Evolutionary conservation across 139 green algal genomes (phyloP).

Genomic region (Tetradesmus obliquus): DNA sequence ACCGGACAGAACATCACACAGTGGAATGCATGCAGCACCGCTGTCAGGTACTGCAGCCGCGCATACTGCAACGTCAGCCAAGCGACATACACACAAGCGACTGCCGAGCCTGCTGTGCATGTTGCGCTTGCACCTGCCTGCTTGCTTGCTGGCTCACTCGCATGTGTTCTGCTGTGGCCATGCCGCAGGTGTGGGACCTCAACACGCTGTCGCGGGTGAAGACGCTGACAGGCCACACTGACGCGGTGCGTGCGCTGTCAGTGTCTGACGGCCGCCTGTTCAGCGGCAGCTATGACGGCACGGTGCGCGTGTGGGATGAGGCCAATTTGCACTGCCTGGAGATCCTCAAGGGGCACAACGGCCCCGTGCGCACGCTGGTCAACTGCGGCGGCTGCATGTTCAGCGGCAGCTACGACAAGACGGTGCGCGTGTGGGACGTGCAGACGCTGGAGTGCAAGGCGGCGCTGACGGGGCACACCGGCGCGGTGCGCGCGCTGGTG

Average conservation of each 20-base stretch:
- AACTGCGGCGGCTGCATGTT: conserved; percentile 82
- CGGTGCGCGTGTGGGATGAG: conserved; percentile 87
- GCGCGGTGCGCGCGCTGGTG: conserved; percentile 87
- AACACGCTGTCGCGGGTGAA: conserved; percentile 76
- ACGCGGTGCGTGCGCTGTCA: conserved; percentile 89
- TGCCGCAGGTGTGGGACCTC: conserved; percentile 82
- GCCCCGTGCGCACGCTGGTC: conserved; percentile 90
- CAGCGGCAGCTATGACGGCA: conserved; percentile 86
- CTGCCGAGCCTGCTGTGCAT: too few relatives aligned
- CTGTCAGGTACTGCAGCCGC: too few relatives aligned
- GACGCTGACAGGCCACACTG: conserved; percentile 87
- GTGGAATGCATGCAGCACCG: too few relatives aligned
- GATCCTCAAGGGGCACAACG: conserved; percentile 84
- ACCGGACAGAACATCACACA: too few relatives aligned
- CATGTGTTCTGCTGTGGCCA: background rate
- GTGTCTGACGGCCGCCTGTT: conserved; percentile 78
- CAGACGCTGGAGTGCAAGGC: conserved; percentile 70
- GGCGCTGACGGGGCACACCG: conserved; percentile 78
- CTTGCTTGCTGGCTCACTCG: background rate
- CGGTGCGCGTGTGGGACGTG: conserved; percentile 90
- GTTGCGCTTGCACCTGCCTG: too few relatives aligned
- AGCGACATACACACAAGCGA: too few relatives aligned
- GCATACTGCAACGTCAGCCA: too few relatives aligned
- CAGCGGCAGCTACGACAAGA: conserved; percentile 91
- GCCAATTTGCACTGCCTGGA: conserved; percentile 78